phyloP scores from a whole-genome alignment of 1,284 basidiomycete species.

The Cryptococcus deneoformans region DNA sequence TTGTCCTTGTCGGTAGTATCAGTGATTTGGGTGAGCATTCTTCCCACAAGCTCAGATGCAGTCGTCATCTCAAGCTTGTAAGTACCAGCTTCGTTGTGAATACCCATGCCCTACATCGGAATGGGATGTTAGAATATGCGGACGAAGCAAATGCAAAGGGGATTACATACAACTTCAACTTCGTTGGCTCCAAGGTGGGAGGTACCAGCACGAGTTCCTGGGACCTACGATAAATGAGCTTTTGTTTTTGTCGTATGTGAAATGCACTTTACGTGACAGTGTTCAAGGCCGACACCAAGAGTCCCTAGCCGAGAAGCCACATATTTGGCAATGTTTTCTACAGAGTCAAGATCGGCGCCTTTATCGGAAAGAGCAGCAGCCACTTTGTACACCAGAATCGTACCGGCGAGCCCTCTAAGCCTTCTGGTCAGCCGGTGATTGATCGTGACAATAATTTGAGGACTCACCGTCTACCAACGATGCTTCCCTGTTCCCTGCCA shows the following conservation, averaged over 20 bases:
- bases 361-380: slow-evolving; percentile 75
- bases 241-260: neutral
- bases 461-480: slow-evolving; percentile 48
- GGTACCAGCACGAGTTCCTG: slow-evolving; percentile 66
- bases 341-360: slow-evolving; percentile 69
- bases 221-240: slow-evolving; percentile 56
- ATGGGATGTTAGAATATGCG: neutral
- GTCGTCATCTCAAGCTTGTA: slow-evolving; percentile 62
- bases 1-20: slow-evolving; percentile 74
- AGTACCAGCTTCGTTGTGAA: slow-evolving; percentile 89
- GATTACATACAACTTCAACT: slow-evolving; percentile 26
- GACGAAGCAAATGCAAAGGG: neutral
- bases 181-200: slow-evolving; percentile 57
- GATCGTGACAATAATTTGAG: slow-evolving; percentile 26
- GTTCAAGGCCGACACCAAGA: slow-evolving; percentile 86
- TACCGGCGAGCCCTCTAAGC: slow-evolving; percentile 73
- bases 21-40: slow-evolving; percentile 69
- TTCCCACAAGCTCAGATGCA: slow-evolving; percentile 65
- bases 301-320: slow-evolving; percentile 65
- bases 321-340: slow-evolving; percentile 67
- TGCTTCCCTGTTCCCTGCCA: slow-evolving; percentile 54
- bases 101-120: slow-evolving; percentile 58
- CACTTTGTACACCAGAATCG: slow-evolving; percentile 88
- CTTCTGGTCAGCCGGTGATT: neutral
- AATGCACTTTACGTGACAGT: slow-evolving; percentile 67